Percentiles rank a stretch among this genome's conserved stretches.
These are phyloP conservation scores for Phalaenopsis hybrid DNA, from an alignment of 116 monocot genomes.

Conservation along the genomic window DNA sequence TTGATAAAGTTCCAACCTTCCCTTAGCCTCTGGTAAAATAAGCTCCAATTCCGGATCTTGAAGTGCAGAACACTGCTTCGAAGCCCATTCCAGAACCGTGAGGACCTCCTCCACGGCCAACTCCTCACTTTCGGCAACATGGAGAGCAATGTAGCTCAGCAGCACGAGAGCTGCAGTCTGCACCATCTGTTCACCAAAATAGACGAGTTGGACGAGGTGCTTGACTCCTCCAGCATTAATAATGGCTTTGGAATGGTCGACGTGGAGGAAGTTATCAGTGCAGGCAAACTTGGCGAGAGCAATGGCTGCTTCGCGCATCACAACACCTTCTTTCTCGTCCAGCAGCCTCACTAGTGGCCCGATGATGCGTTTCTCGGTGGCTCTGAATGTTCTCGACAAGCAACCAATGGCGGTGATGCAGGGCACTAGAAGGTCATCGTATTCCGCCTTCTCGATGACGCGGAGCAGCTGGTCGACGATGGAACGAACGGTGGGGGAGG, in stretches of 20 bases:
- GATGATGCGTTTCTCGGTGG: constrained; percentile 81
- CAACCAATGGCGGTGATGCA: constrained; percentile 74
- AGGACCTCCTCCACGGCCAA: constrained; percentile 57
- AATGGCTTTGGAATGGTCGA: constrained; percentile 74
- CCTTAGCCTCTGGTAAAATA: constrained; percentile 38
- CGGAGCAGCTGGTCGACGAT: constrained; percentile 75
- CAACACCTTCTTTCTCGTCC: constrained; percentile 54
- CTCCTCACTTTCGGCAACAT: constrained; percentile 62
- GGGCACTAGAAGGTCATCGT: constrained; percentile 62
- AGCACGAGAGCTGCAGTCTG: constrained; percentile 50
- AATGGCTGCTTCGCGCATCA: constrained; percentile 46
- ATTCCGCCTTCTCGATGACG: constrained; percentile 54
- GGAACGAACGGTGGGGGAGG: constrained; percentile 69
- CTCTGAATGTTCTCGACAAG: constrained; percentile 76
- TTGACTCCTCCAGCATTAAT: constrained; percentile 64
- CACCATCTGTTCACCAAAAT: constrained; percentile 52
- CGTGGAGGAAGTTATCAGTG: constrained; percentile 65
- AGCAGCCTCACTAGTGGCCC: constrained; percentile 66
- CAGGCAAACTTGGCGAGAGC: constrained; percentile 77
- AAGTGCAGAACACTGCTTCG: constrained; percentile 52
- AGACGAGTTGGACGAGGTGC: constrained; percentile 77
- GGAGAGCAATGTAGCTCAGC: constrained; percentile 61
- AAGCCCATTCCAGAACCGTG: constrained; percentile 58
- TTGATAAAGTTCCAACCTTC: constrained; percentile 49
- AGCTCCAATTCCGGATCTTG: constrained; percentile 32